phyloP scores from a whole-genome alignment of 306 rosid genomes.

The Ochetophila trinervis region DNA sequence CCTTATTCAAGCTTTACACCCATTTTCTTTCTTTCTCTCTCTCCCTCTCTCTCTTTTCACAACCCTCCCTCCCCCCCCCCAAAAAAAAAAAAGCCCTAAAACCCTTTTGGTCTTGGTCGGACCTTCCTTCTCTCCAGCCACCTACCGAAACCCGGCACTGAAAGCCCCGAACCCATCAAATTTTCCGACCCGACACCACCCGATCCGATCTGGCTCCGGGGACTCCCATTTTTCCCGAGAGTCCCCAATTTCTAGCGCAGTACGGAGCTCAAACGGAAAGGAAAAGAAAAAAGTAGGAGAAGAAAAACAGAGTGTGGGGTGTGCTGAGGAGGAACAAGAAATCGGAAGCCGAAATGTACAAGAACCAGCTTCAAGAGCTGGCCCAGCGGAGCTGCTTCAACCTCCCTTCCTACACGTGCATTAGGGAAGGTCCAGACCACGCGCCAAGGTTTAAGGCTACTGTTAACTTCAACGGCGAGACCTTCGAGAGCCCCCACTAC shows the following conservation, averaged over 20 bases:
- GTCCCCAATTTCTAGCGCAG: neutral
- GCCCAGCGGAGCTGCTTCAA: conserved; percentile 99
- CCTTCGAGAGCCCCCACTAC: conserved; percentile 82
- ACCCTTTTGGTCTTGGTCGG: conserved; percentile 25
- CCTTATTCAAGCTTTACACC: conserved; percentile 6
- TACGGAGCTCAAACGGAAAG: neutral
- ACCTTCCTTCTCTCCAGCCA: conserved; percentile 19
- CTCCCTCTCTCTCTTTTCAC: conserved; percentile 13
- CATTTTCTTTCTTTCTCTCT: conserved; percentile 1
- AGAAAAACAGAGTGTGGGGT: too few relatives aligned
- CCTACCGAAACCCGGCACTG: too few relatives aligned
- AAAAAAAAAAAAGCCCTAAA: conserved; percentile 40
- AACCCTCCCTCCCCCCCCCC: conserved; percentile 2
- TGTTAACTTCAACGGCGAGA: conserved; percentile 95
- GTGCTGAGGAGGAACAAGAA: neutral
- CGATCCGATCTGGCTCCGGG: conserved; percentile 60
- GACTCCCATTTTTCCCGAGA: conserved; percentile 3
- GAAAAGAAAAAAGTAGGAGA: neutral
- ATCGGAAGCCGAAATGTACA: conserved; percentile 69
- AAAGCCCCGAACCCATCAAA: neutral
- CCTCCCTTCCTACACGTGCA: conserved; percentile 86
- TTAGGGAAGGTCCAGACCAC: conserved; percentile 99
- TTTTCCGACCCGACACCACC: conserved; percentile 19
- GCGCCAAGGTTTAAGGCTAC: conserved; percentile 97
- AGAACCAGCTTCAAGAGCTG: conserved; percentile 99